Base-by-base conservation (phyloP, 768 basidiomycete species). In the Gloeostereum incarnatum region DNA sequence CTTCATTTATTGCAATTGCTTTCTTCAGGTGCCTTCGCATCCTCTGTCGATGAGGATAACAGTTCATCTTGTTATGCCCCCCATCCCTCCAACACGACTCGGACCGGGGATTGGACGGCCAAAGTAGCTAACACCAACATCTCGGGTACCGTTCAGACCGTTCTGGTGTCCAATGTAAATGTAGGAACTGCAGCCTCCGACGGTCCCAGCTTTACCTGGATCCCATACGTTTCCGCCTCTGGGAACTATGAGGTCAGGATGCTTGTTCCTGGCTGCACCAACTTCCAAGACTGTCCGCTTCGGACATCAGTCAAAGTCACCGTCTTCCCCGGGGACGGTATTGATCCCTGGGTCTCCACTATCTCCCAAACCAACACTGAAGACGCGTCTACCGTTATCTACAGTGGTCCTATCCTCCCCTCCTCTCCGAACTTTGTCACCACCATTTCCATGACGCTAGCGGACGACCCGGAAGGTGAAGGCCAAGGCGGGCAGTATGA, bases 1-100 rank as follows among this genome's bases (percentile, higher is more conserved):
- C 61, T 99, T 23, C 91, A 94, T 55, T 67, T 96, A 36, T 55
- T 98, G n/a, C 90, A 98, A 51, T 65, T 98, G 11, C 75, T 99
- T 14, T 92, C 90, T 2, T 81, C 88, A 13, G 96, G 94, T 42
- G 85, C 92, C 11, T 93, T 86, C 50, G 88, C 82, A 9, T 90
- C 89, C 1, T 74, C 89, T 1, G 59, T 86, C 39, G 54, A 60
- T 36, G 52, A 52, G 11, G 65, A 78, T 38, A 88, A 92, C 49
- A 61, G 58, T 3, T 52, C 64, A 27, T 84, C 86, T 1, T 92
- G 91, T 54, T 90, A 81, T 52, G 78, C 88, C 1, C 80, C 87
- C 1, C 71, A 66, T 41, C 63, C 84, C 1, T 91, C 90, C 18
- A 78, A 77, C 46, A 71, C 77, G 4, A 64, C 73, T 0, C 66